Base-by-base conservation (phyloP, 192 early-diverging fungal species). In the Podila epigama region DNA sequence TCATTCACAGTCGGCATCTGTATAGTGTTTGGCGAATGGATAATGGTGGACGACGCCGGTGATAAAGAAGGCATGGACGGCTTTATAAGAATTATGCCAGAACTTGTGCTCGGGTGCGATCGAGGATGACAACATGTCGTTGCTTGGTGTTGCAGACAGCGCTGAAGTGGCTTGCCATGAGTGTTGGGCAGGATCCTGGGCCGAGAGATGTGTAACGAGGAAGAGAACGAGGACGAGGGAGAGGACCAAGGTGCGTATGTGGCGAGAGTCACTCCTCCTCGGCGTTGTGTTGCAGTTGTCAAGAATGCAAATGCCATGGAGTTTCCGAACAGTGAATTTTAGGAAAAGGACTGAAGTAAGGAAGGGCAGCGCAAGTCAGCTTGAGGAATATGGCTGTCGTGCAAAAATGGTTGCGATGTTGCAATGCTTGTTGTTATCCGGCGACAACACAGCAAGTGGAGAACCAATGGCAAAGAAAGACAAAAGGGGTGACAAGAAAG, bases 271-370 rank as follows among this genome's bases (percentile, higher is more conserved):
- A 16, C 28, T 36, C 12, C 35, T 25, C 58, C 40, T 39, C 58
- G 58, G 27, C 22, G 58, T 18, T 39, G 58, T 12, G 36, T 28
- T 16, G 58, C 58, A 27, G 58, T 32, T 27, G 31, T 37, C 58
- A 60, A 40, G 22, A 60, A 39, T 29, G 58, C 36, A 18, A 60
- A 37, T 11, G 60, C 28, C 60, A 62, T 50, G 44, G 44, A n/a
- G n/a, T n/a, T n/a, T n/a, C n/a, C n/a, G n/a, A n/a, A n/a, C n/a
- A n/a, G n/a, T n/a, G n/a, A n/a, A n/a, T n/a, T n/a, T n/a, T n/a
- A n/a, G n/a, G n/a, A n/a, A n/a, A n/a, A n/a, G n/a, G n/a, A n/a
- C n/a, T n/a, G n/a, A n/a, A n/a, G n/a, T n/a, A n/a, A n/a, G n/a
- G n/a, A n/a, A n/a, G n/a, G n/a, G n/a, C n/a, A n/a, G n/a, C n/a